Conservation (phyloP, 129 eudicot species). For the Apium graveolens region DNA sequence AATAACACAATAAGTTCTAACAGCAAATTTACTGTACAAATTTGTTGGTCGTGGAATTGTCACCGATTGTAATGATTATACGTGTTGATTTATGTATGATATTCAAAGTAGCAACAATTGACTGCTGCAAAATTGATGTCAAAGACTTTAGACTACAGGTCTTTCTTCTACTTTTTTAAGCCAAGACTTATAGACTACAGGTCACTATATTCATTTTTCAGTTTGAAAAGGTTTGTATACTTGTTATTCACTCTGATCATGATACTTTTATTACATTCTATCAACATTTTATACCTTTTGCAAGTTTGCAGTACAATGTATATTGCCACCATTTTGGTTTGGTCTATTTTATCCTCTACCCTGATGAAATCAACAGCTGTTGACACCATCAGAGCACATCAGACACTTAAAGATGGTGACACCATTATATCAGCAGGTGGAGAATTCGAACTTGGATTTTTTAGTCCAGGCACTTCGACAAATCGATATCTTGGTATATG, state of each 20-base stretch:
- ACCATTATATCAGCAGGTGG: conserved; percentile 5
- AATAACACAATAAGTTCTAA: no score
- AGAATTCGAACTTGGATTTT: not conserved
- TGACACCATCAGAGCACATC: not conserved
- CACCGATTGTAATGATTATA: no score
- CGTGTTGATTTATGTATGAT: not conserved
- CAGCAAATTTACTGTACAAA: no score
- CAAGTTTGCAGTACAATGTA: not conserved
- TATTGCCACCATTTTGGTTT: not conserved
- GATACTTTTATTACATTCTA: not conserved
- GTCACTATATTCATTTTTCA: not conserved
- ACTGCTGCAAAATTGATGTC: not conserved
- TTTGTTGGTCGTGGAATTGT: no score
- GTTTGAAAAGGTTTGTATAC: not conserved
- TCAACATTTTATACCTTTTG: not conserved
- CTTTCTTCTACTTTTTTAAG: no score
- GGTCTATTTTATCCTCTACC: not conserved
- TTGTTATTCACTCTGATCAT: not conserved
- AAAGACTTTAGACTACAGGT: not conserved
- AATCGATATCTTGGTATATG: not conserved
- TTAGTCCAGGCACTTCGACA: not conserved
- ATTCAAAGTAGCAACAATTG: not conserved
- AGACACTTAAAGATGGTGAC: not conserved
- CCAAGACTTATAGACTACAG: not conserved
- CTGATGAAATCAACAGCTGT: not conserved